phyloP scores from a whole-genome alignment of 2,329 filamentous ascomycete species.

The Diaporthe humulicola region DNA sequence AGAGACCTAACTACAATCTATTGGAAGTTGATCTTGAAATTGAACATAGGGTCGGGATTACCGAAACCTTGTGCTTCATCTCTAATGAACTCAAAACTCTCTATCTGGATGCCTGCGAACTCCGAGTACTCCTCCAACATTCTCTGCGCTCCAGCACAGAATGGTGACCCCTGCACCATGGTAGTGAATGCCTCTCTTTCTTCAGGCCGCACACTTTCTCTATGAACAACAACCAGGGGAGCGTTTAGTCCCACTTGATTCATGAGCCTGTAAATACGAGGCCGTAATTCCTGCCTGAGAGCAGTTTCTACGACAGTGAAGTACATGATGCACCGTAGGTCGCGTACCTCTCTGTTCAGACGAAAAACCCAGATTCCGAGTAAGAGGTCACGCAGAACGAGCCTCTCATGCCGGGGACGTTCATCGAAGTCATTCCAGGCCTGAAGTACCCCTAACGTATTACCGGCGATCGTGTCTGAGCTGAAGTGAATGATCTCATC shows the following conservation, averaged over 20 bases:
- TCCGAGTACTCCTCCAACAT: background rate
- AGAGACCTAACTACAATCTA: background rate
- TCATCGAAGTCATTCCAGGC: background rate
- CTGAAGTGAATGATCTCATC: background rate
- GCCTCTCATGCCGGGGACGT: background rate
- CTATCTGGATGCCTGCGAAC: background rate
- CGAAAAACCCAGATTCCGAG: background rate
- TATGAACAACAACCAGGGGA: too few relatives aligned
- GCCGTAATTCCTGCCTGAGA: background rate
- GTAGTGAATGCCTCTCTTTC: background rate
- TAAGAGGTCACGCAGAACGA: background rate
- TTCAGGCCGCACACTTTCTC: accelerated
- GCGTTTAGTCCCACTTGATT: too few relatives aligned
- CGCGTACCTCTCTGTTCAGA: background rate
- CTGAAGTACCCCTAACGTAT: background rate
- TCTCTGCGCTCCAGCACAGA: background rate
- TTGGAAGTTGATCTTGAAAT: background rate
- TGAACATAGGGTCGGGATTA: background rate
- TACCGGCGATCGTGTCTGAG: background rate
- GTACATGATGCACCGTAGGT: background rate
- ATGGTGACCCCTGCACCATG: background rate
- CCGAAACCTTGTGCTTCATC: too few relatives aligned
- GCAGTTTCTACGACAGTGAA: background rate
- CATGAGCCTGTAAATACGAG: background rate
- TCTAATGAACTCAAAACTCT: background rate